Percentiles rank a stretch among this genome's conserved stretches.
phyloP scores from a whole-genome alignment of 2,329 filamentous ascomycete genomes.

The Polytolypa hystricis region DNA sequence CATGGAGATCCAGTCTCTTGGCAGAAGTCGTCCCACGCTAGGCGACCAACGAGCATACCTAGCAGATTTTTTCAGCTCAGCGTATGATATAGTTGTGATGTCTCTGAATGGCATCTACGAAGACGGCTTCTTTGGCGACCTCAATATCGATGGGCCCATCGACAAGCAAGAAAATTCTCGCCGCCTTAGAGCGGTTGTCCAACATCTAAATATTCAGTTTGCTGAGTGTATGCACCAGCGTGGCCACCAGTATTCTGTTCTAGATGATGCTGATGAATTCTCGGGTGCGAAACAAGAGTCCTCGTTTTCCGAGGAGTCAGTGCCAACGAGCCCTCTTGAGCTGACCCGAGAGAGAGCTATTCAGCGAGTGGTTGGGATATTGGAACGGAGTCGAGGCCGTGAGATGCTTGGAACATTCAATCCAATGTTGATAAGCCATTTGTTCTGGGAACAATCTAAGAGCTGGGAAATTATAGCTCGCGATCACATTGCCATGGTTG shows the following conservation, averaged over 20 bases:
- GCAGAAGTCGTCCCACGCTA: neutral
- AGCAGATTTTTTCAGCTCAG: neutral
- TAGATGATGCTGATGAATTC: neutral
- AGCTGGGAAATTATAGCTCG: neutral
- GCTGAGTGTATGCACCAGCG: neutral
- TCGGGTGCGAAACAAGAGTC: neutral
- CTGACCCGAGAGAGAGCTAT: neutral
- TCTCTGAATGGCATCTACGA: conserved; percentile 1
- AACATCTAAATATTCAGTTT: conserved; percentile 6
- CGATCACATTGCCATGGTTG: neutral
- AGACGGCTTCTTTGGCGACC: neutral
- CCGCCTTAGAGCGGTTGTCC: conserved; percentile 5
- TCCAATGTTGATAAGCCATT: conserved; percentile 1
- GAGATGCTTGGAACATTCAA: conserved; percentile 1
- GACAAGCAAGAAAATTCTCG: neutral
- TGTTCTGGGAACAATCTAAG: conserved; percentile 5
- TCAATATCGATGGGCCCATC: neutral
- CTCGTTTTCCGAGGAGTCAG: too few species aligned
- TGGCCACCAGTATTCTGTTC: neutral
- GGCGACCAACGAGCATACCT: conserved; percentile 1
- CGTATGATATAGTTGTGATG: neutral
- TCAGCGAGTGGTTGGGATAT: neutral
- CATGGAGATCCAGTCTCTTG: neutral
- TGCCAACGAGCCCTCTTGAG: too few species aligned
- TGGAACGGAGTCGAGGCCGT: neutral